phyloP scores from a whole-genome alignment of 2,329 filamentous ascomycete genomes.

The Apiospora pterosperma region DNA sequence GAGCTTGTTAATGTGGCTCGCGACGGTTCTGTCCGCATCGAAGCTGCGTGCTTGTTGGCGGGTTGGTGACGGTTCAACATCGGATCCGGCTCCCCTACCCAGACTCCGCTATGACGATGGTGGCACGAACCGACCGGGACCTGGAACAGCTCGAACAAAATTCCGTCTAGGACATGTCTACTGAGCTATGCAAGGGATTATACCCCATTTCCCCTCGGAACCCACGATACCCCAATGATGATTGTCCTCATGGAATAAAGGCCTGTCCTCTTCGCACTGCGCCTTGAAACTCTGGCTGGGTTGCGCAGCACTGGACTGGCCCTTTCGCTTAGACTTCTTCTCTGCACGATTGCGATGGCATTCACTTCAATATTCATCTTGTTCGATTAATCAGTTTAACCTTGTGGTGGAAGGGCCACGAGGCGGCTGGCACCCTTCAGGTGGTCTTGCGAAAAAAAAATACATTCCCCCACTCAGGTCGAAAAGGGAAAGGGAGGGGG shows the following conservation, averaged over 20 bases:
- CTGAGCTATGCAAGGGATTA: slow-evolving; percentile 3
- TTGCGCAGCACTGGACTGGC: not conserved
- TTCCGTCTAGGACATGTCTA: slow-evolving; percentile 2
- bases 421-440: slow-evolving; percentile 26
- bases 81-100: not conserved
- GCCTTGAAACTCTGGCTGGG: not conserved
- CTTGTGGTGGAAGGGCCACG: slow-evolving; percentile 27
- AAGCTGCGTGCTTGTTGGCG: slow-evolving; percentile 7
- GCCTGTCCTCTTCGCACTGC: not conserved
- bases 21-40: slow-evolving; percentile 17
- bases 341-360: slow-evolving; percentile 50
- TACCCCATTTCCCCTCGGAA: not conserved
- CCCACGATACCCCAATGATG: not conserved
- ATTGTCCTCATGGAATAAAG: slow-evolving; percentile 2
- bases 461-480: slow-evolving; percentile 16
- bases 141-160: not conserved
- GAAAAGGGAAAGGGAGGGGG: slow-evolving; percentile 23
- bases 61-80: not conserved
- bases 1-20: slow-evolving; percentile 22
- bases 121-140: slow-evolving; percentile 1
- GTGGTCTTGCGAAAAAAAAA: slow-evolving; percentile 18
- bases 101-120: slow-evolving; percentile 3
- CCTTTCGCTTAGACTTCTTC: slow-evolving; percentile 43
- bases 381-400: slow-evolving; percentile 32
- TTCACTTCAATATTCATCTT: slow-evolving; percentile 40